These are phyloP conservation scores for Pythium monospermum DNA, from an alignment of 352 stramenopile genomes.

Conservation along the genomic window DNA sequence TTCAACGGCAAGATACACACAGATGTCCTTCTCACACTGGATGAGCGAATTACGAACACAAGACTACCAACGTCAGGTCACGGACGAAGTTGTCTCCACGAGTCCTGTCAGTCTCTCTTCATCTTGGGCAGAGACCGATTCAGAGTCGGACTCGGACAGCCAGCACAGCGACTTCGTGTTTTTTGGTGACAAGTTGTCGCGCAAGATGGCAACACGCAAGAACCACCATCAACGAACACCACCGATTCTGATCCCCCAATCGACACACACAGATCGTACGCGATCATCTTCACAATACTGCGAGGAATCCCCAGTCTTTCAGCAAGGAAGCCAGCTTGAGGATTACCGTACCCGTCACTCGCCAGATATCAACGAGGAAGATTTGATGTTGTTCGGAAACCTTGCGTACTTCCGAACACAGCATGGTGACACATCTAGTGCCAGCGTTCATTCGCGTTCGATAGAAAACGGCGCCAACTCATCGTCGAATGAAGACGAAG, in stretches of 20 bases:
- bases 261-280: constrained; percentile 11
- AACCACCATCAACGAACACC: constrained; percentile 29
- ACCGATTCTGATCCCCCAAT: constrained; percentile 50
- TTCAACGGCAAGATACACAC: not conserved
- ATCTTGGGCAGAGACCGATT: constrained; percentile 55
- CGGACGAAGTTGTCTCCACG: not conserved
- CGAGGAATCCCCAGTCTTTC: constrained; percentile 7
- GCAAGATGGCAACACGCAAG: constrained; percentile 13
- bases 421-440: constrained; percentile 20
- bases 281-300: constrained; percentile 13
- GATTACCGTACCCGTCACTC: not conserved
- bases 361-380: constrained; percentile 51
- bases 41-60: constrained; percentile 35
- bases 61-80: constrained; percentile 18
- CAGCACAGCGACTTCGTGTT: constrained; percentile 15
- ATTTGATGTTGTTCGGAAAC: constrained; percentile 60
- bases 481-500: constrained; percentile 33
- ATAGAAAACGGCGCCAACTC: not conserved
- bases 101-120: constrained; percentile 31
- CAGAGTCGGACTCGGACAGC: constrained; percentile 42
- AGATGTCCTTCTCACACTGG: constrained; percentile 50
- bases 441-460: constrained; percentile 7
- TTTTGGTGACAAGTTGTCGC: constrained; percentile 18
- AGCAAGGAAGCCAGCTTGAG: not conserved
- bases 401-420: constrained; percentile 64